Evolutionary conservation across 768 basidiomycete genomes (phyloP), one percentile per base, ranked within the genome.

Genomic region (Favolaschia claudopus): DNA sequence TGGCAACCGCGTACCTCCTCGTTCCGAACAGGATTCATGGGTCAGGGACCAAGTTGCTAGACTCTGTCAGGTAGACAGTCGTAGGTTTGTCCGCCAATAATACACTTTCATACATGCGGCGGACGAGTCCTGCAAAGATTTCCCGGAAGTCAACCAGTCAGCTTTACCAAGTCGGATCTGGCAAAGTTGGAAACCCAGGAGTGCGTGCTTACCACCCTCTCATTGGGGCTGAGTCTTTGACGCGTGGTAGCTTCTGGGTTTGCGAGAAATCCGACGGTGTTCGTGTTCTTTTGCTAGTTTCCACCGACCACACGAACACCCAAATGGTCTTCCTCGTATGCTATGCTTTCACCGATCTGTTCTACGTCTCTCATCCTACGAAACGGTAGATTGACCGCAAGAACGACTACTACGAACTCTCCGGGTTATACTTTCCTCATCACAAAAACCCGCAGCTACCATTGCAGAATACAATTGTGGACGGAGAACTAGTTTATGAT

Each of bases 231-330:
- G n/a, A 15, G 12, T 46, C 24, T 40, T 15, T 40, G 17, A 60
- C 52, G 45, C 44, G 43, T 29, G 25, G 33, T 70, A 98, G 96
- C 71, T 99, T 92, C 74, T 99, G 96, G 96, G 97, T 99, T 38
- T 97, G 95, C 77, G 97, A 99, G 79, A 99, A 99, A 79, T 96
- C 94, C 13, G 97, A 99, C 70, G 97, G 97, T 13, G 72, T 99
- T 48, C 87, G 97, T 32, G 92, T 99, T 36, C 79, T 99, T 27
- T 85, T 99, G 48, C 77, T 96, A 57, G 83, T 99, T 46, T 78
- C 83, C 72, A 83, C 89, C 47, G 80, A 90, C 78, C 67, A 75
- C 44, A 64, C 82, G 49, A 77, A 78, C 64, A 80, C 75, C 45
- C 90, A 91, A 72, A 72, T 70, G 36, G 85, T 91, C 4, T 97